These are phyloP conservation scores for Tylopilus subfusipes DNA, from an alignment of 768 basidiomycete genomes.

Conservation along the genomic window DNA sequence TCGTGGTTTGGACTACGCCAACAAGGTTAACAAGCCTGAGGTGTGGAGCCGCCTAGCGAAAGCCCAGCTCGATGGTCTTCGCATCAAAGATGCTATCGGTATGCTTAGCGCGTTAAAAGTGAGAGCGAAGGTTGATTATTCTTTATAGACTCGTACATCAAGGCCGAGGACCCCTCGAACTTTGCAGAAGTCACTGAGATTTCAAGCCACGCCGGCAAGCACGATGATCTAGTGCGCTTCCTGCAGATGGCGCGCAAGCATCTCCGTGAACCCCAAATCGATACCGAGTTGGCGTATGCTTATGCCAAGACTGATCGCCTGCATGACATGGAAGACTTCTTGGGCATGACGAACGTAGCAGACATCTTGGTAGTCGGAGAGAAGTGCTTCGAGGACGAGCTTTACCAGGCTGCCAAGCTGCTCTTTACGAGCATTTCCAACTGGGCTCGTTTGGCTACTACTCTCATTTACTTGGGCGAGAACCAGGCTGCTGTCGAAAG, in stretches of 20 bases:
- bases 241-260: slow-evolving; percentile 98
- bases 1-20: slow-evolving; percentile 92
- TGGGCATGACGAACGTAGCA: slow-evolving; percentile 97
- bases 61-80: slow-evolving; percentile 95
- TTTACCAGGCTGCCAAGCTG: slow-evolving; percentile 95
- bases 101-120: slow-evolving; percentile 20
- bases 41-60: slow-evolving; percentile 99
- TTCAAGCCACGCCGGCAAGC: slow-evolving; percentile 86
- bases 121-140: slow-evolving; percentile 1
- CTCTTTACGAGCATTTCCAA: slow-evolving; percentile 97
- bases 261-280: slow-evolving; percentile 94
- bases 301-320: slow-evolving; percentile 97
- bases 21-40: slow-evolving; percentile 92
- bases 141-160: slow-evolving; percentile 87
- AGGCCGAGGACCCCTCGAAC: slow-evolving; percentile 92
- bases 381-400: slow-evolving; percentile 97
- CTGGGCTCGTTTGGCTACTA: slow-evolving; percentile 97
- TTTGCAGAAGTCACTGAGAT: slow-evolving; percentile 96
- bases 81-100: slow-evolving; percentile 98
- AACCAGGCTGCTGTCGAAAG: slow-evolving; percentile 98
- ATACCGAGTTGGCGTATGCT: slow-evolving; percentile 96
- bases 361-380: slow-evolving; percentile 96
- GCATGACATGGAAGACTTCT: slow-evolving; percentile 99
- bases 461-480: slow-evolving; percentile 96
- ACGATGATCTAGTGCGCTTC: slow-evolving; percentile 92